A percentile compares a stretch with the other conserved stretches of the same genome.
Evolutionary conservation across 179 eudicot genomes (phyloP).

Genomic region (Spergularia azorica): DNA sequence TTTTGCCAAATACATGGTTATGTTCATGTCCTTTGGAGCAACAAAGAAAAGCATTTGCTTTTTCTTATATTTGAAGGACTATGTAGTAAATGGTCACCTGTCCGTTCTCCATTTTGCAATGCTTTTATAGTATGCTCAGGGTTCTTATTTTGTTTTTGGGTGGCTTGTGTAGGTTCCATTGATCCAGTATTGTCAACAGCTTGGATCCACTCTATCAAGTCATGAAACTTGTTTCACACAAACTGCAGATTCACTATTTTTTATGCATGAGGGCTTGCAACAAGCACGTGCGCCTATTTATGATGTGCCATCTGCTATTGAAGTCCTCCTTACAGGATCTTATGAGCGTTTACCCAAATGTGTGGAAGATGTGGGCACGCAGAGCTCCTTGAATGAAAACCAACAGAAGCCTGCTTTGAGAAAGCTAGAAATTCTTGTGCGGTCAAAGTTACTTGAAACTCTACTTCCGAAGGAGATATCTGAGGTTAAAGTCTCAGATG

Average conservation of each 20-base stretch:
- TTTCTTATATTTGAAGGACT: background rate
- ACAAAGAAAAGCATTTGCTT: background rate
- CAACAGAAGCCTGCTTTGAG: slow-evolving; percentile 81
- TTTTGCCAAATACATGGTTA: background rate
- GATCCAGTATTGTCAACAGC: slow-evolving; percentile 92
- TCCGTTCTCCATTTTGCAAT: background rate
- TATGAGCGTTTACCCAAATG: slow-evolving; percentile 97
- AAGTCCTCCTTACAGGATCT: slow-evolving; percentile 86
- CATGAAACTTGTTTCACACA: slow-evolving; percentile 98
- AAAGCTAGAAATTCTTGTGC: slow-evolving; percentile 79
- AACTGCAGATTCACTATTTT: slow-evolving; percentile 93
- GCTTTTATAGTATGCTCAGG: background rate
- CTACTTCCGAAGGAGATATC: slow-evolving; percentile 79
- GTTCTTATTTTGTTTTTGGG: slow-evolving; percentile 13
- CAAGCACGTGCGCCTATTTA: slow-evolving; percentile 99
- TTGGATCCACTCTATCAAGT: slow-evolving; percentile 84
- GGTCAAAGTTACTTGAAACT: slow-evolving; percentile 85
- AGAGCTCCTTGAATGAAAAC: slow-evolving; percentile 64
- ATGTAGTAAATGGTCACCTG: background rate
- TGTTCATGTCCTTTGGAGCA: background rate
- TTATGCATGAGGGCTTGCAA: slow-evolving; percentile 96
- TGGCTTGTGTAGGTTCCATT: slow-evolving; percentile 76
- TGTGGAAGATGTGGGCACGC: slow-evolving; percentile 82
- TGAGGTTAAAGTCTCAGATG: slow-evolving; percentile 77
- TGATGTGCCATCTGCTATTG: slow-evolving; percentile 97